Percentiles rank a stretch among this genome's conserved stretches.
These are phyloP conservation scores for Penicillium ochrochloron DNA, from an alignment of 495 filamentous ascomycete species.

Conservation along the genomic window DNA sequence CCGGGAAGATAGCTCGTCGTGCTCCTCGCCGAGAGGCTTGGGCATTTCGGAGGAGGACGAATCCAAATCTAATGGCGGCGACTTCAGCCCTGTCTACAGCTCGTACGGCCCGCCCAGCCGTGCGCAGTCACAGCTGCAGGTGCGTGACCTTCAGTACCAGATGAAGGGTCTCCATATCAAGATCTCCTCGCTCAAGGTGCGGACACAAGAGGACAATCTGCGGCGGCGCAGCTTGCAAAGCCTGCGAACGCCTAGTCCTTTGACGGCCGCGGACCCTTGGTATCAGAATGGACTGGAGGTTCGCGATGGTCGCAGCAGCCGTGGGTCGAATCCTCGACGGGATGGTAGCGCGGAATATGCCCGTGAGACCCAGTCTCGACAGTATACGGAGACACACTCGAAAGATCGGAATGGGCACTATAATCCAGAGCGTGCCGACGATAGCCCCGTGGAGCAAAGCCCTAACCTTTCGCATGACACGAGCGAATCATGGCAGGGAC, in stretches of 20 bases:
- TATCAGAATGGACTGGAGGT: conserved; percentile 60
- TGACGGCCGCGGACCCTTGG: conserved; percentile 79
- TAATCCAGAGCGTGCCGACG: conserved; percentile 3
- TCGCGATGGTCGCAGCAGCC: conserved; percentile 34
- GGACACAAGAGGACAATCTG: conserved; percentile 80
- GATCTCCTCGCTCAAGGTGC: conserved; percentile 81
- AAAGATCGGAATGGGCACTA: conserved; percentile 13
- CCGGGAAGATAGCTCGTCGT: conserved; percentile 26
- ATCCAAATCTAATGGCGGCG: conserved; percentile 36
- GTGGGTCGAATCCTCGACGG: conserved; percentile 27
- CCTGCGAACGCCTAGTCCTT: conserved; percentile 81
- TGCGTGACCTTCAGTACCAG: conserved; percentile 85
- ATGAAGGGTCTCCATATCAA: conserved; percentile 93
- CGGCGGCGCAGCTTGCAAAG: conserved; percentile 83
- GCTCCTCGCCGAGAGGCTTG: conserved; percentile 36
- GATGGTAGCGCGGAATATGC: conserved; percentile 29
- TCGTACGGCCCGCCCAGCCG: conserved; percentile 45
- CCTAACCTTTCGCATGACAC: conserved; percentile 18
- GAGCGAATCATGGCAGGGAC: conserved; percentile 1
- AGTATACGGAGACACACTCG: not conserved
- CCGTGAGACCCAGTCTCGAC: conserved; percentile 16
- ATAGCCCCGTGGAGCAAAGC: conserved; percentile 19
- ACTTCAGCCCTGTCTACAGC: conserved; percentile 44
- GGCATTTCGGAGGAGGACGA: conserved; percentile 38
- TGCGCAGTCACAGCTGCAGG: conserved; percentile 63